phyloP scores from a whole-genome alignment of 441 rosid genomes.

The Erodium moschatum region DNA sequence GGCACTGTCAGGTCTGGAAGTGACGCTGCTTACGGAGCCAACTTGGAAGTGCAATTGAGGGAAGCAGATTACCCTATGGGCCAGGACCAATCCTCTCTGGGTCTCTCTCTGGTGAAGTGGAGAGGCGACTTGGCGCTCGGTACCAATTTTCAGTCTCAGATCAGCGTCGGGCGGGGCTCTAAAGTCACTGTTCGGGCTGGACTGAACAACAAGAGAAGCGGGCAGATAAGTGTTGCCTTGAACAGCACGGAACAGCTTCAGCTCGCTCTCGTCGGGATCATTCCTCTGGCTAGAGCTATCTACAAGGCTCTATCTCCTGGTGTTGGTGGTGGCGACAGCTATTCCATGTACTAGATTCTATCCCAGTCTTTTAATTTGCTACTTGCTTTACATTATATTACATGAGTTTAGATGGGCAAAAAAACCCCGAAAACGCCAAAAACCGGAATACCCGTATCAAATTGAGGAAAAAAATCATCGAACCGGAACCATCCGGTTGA shows the following conservation, averaged over 20 bases:
- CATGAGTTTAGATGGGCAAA: too few species aligned
- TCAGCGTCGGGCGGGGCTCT: conserved; percentile 62
- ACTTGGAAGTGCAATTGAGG: conserved; percentile 55
- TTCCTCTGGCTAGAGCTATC: neutral
- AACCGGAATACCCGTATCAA: too few species aligned
- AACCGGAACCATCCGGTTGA: too few species aligned
- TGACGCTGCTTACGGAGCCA: conserved; percentile 71
- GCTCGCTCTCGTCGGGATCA: conserved; percentile 44
- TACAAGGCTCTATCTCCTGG: neutral
- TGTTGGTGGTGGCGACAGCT: neutral
- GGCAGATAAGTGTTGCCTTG: conserved; percentile 60
- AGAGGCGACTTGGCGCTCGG: conserved; percentile 81
- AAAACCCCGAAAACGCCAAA: too few species aligned
- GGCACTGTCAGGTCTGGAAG: conserved; percentile 58
- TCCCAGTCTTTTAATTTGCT: neutral
- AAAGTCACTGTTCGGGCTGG: conserved; percentile 77
- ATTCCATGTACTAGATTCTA: neutral
- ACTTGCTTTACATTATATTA: neutral
- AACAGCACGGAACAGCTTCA: conserved; percentile 89
- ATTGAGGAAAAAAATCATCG: too few species aligned
- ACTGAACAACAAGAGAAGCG: conserved; percentile 81
- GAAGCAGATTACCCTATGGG: conserved; percentile 75
- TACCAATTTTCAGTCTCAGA: conserved; percentile 73
- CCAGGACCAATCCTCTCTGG: conserved; percentile 70
- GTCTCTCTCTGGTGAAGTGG: conserved; percentile 85